Base-by-base conservation (phyloP, 805 yeast genomes). In the Ogataea degrootiae region DNA sequence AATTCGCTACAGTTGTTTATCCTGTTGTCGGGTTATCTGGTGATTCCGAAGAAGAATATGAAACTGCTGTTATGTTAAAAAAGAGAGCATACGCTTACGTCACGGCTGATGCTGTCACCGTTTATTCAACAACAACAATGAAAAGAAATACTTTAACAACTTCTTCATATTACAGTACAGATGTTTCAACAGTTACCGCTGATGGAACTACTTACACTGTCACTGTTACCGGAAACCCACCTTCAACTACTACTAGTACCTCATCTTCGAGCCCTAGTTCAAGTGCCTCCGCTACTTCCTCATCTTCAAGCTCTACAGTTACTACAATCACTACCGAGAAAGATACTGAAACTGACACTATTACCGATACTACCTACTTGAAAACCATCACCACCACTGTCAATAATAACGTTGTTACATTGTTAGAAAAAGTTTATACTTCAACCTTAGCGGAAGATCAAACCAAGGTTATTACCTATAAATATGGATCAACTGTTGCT, bases 11-110 rank as follows among this genome's bases (percentile, higher is more conserved):
- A 12, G 23, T 43, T 16, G 42, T 43, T 5, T 51, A 51, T 34
- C 55, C 55, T 23, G 55, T 46, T 5, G 47, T 46, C 34, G 49
- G 34, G 7, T 41, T 48, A 15, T 39, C 34, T 1, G 50, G 44
- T 7, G 50, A 42, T 16, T 31, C 35, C 9, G 50, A 45, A 16
- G 22, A 39, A n/a, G 26, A 19, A 6, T 36, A 40, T 34, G 50
- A 51, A 37, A 51, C 54, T 4, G 54, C 47, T 5, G 40, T 45
- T 31, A 39, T 48, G 7, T 29, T 46, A 7, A 51, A 59, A 12
- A 62, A 60, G 47, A 59, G 67, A 50, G 63, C 59, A 9, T 49
- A 59, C 31, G 63, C 52, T 4, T 55, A 55, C 34, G 61, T 62
- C 29, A 61, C 66, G 9, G 62, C 57, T 2, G 52, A 43, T 34